These are phyloP conservation scores for Leccinum pellstonianum DNA, from an alignment of 768 basidiomycete genomes.

Conservation along the genomic window DNA sequence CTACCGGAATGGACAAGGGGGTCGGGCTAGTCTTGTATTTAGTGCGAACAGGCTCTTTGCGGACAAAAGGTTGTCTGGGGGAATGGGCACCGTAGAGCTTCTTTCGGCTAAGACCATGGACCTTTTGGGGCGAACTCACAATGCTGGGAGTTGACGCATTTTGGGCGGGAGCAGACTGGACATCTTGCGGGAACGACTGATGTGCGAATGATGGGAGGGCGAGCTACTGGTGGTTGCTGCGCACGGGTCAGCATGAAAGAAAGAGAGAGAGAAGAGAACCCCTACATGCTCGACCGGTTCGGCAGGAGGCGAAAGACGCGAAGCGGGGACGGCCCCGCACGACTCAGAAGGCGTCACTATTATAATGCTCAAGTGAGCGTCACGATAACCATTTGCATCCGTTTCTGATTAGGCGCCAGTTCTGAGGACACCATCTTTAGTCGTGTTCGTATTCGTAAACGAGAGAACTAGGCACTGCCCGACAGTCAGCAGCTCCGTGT, in stretches of 20 bases:
- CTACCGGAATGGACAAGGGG: slow-evolving; percentile 31
- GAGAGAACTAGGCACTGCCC: too few relatives aligned
- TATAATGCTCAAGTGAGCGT: too few relatives aligned
- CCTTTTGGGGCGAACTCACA: slow-evolving; percentile 62
- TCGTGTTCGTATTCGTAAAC: too few relatives aligned
- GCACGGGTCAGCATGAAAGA: slow-evolving; percentile 11
- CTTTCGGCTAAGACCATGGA: slow-evolving; percentile 70
- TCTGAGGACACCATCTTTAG: too few relatives aligned
- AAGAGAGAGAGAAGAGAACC: not conserved
- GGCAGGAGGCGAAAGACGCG: not conserved
- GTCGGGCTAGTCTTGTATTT: slow-evolving; percentile 35
- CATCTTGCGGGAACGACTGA: slow-evolving; percentile 30
- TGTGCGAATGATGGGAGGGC: slow-evolving; percentile 27
- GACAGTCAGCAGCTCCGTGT: too few relatives aligned
- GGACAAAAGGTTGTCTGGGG: slow-evolving; percentile 50
- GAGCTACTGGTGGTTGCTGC: slow-evolving; percentile 7
- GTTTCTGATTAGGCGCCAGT: too few relatives aligned
- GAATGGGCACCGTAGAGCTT: slow-evolving; percentile 59
- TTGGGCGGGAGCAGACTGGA: slow-evolving; percentile 24
- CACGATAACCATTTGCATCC: too few relatives aligned
- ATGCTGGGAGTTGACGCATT: slow-evolving; percentile 44
- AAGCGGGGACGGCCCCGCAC: not conserved
- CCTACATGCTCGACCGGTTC: slow-evolving; percentile 18
- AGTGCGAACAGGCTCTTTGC: slow-evolving; percentile 45
- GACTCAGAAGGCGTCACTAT: too few relatives aligned